These are phyloP conservation scores for Orbilia quercus DNA, from an alignment of 2,329 filamentous ascomycete species.

Conservation along the genomic window DNA sequence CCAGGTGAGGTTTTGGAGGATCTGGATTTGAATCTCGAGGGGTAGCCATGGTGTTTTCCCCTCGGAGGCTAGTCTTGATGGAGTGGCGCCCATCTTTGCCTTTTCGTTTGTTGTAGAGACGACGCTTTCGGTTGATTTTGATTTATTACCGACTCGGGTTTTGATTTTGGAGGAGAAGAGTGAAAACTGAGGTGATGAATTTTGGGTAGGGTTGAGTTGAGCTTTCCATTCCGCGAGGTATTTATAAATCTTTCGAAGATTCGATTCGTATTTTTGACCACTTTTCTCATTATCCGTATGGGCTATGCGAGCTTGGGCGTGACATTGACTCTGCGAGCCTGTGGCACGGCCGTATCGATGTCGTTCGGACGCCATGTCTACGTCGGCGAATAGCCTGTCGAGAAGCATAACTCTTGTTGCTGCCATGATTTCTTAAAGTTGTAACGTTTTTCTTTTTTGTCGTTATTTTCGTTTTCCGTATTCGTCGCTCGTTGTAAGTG, in stretches of 20 bases:
- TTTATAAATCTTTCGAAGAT: conserved; percentile 39
- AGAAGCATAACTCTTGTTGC: conserved; percentile 38
- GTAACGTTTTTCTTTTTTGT: no score
- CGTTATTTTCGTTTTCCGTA: no score
- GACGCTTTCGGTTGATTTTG: conserved; percentile 24
- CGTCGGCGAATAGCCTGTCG: conserved; percentile 24
- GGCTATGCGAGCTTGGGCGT: conserved; percentile 18
- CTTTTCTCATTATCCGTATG: conserved; percentile 19
- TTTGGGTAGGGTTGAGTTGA: conserved; percentile 5
- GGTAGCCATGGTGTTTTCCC: conserved; percentile 36
- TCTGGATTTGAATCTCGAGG: conserved; percentile 47
- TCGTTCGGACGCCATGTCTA: conserved; percentile 32
- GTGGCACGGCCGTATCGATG: conserved; percentile 3
- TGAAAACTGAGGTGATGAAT: conserved; percentile 7
- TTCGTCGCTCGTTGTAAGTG: background rate
- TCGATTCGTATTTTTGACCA: conserved; percentile 26
- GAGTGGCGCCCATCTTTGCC: conserved; percentile 27
- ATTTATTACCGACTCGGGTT: conserved; percentile 14
- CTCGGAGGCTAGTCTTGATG: conserved; percentile 6
- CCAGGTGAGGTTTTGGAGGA: conserved; percentile 45
- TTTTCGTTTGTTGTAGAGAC: background rate
- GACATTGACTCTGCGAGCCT: background rate
- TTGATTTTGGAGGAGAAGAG: conserved; percentile 31
- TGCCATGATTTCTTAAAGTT: conserved; percentile 8
- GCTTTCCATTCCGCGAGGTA: conserved; percentile 45